Evolutionary conservation across 2,329 filamentous ascomycete species (phyloP), one percentile per base, ranked within the genome.

Genomic region (Ascochyta lentis): DNA sequence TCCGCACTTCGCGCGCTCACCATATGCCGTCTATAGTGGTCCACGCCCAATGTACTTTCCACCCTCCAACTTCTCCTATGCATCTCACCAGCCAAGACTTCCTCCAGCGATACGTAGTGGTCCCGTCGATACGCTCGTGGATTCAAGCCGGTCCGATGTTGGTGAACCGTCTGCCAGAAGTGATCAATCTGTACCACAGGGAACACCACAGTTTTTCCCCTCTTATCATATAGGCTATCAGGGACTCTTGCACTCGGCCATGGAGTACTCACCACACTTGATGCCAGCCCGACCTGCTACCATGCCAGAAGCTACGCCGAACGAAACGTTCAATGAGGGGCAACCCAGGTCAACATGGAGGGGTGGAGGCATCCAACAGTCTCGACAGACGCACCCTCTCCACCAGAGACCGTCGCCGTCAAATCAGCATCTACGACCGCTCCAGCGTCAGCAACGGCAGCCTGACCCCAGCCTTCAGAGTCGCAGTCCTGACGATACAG

Each of bases 101-200:
- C 62, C 65, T 54, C 60, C 65, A 58, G 52, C 58, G 43, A 59
- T 61, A 51, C 49, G 58, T 54, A 58, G 47, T n/a, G 55, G 54
- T 26, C 50, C 54, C 27, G 54, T 50, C 23, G 38, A 57, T 15
- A 42, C 44, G 4, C 51, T 51, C 27, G 26, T 49, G 8, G 48
- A 54, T 9, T 40, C 58, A 12, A 37, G 40, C 41, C 43, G 54
- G 1, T 39, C 49, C 35, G 52, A 59, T 33, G 10, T 52, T 43
- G 45, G 43, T 27, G 41, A 59, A 35, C 27, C 22, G 35, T 49
- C 45, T 8, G 23, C 47, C 22, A 48, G 50, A 43, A 47, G 52
- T 23, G 53, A 60, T 13, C 47, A 50, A 38, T 31, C 54, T 16
- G 45, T 57, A 34, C 37, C 60, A 33, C 58, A 23, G 45, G 60